A percentile compares a stretch with the other conserved stretches of the same genome.
Evolutionary conservation across 345 rosid genomes (phyloP).

Genomic region (Erucastrum elatum): DNA sequence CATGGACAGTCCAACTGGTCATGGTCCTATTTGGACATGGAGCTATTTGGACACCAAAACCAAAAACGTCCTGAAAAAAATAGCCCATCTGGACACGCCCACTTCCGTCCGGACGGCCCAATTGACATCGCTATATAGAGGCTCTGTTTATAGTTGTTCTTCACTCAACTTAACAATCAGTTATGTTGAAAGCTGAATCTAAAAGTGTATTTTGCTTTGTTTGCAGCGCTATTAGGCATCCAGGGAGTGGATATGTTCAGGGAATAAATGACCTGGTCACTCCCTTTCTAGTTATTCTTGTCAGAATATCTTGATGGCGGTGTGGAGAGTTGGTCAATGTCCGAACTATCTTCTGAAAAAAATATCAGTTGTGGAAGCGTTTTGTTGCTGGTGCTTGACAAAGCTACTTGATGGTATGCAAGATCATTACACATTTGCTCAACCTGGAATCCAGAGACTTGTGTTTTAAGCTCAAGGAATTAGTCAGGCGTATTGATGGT

Average conservation of each 20-base stretch:
- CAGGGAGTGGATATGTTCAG: conserved; percentile 98
- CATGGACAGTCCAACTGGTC: no score
- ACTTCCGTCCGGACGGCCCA: no score
- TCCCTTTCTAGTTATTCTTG: conserved; percentile 90
- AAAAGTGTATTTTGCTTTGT: conserved; percentile 7
- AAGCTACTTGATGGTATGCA: conserved; percentile 98
- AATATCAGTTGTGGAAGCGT: conserved; percentile 80
- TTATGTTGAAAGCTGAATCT: background rate
- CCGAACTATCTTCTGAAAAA: conserved; percentile 64
- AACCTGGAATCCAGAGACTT: conserved; percentile 99
- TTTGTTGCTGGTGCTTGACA: conserved; percentile 97
- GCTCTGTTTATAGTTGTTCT: background rate
- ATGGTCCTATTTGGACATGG: no score
- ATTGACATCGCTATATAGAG: no score
- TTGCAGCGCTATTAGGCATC: conserved; percentile 97
- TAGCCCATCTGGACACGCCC: no score
- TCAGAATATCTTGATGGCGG: conserved; percentile 87
- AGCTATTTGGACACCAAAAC: no score
- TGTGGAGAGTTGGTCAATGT: conserved; percentile 71
- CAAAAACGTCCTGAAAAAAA: no score
- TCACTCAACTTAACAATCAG: background rate
- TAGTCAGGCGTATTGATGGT: conserved; percentile 98
- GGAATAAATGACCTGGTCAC: conserved; percentile 98
- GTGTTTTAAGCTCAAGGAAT: conserved; percentile 94
- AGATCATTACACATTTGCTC: conserved; percentile 99